Base-by-base conservation (phyloP, 2,329 filamentous ascomycete genomes). In the Dothidotthia symphoricarpi region DNA sequence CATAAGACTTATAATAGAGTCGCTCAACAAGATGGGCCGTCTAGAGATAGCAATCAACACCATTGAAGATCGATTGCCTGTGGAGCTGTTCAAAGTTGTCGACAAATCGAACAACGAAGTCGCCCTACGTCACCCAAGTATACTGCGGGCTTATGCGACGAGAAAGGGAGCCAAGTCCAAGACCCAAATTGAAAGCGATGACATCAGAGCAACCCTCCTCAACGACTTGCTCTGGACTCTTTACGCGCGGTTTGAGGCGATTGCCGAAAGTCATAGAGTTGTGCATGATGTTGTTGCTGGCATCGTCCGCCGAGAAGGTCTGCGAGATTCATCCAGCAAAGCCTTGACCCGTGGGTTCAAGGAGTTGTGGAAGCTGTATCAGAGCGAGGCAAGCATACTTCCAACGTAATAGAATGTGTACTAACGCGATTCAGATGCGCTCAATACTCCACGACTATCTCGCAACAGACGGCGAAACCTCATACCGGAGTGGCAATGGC, bases 161-260 rank as follows among this genome's bases (percentile, higher is more conserved):
- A 75, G 69, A 72, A 80, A 28, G 69, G 81, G 39, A 80, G 43
- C 77, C 82, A 49, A 83, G 85, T 53, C 82, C 78, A 39, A 80
- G 75, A 37, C 53, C 6, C 55, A 54, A 16, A 78, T 85, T 22
- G 80, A 88, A 51, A 88, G 53, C 31, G 63, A 85, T 13, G 82
- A 86, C 49, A 82, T 90, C 70, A 80, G 86, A 13, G 84, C 85
- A 11, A 86, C 88, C 54, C 87, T 96, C 17, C 84, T 98, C 32
- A 86, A 93, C 49, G 93, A 98, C 59, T 78, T 97, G 30, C 72
- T 98, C 2, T 94, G 86, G 81, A 91, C 88, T 0, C 69, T 98
- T 1, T 98, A 94, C 64, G 90, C 90, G 28, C 96, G 96, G 56
- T 97, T 98, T 49, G 93, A 97, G 66, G 88, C 93, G 6, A 97